Evolutionary conservation across 139 green algal genomes (phyloP).

Genomic region (Chlorella sp.): DNA sequence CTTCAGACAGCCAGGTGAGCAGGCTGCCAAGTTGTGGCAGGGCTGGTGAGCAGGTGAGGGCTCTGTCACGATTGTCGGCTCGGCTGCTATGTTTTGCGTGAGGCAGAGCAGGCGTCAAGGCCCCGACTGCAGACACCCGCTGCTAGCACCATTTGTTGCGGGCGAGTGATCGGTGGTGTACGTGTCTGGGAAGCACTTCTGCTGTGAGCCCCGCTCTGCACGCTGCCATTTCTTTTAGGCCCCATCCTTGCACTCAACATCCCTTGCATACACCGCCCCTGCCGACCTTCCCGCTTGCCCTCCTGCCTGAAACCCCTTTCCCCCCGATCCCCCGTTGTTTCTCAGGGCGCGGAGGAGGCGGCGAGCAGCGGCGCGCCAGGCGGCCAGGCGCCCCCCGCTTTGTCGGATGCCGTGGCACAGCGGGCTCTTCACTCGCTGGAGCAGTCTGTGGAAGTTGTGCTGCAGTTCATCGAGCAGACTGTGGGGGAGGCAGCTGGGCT

Average conservation of each 20-base stretch:
- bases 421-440: slow-evolving; percentile 23
- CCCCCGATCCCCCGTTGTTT: background rate
- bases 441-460: slow-evolving; percentile 50
- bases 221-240: too few relatives aligned
- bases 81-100: too few relatives aligned
- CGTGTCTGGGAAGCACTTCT: too few relatives aligned
- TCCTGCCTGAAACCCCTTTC: background rate
- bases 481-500: slow-evolving; percentile 4
- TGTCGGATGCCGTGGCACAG: slow-evolving; percentile 6
- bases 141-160: too few relatives aligned
- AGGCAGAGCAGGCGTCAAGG: too few relatives aligned
- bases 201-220: too few relatives aligned
- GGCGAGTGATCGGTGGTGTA: too few relatives aligned
- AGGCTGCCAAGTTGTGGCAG: too few relatives aligned
- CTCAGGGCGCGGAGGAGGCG: background rate
- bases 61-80: background rate
- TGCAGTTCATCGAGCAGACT: slow-evolving; percentile 67
- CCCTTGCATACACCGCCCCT: background rate
- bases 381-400: too few relatives aligned
- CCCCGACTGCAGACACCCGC: too few relatives aligned
- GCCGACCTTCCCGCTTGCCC: background rate
- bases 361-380: background rate
- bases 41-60: background rate
- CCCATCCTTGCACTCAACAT: background rate
- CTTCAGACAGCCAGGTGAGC: slow-evolving; percentile 44